Base-by-base conservation (phyloP, 192 early-diverging fungal species). In the Coemansia sp. region DNA sequence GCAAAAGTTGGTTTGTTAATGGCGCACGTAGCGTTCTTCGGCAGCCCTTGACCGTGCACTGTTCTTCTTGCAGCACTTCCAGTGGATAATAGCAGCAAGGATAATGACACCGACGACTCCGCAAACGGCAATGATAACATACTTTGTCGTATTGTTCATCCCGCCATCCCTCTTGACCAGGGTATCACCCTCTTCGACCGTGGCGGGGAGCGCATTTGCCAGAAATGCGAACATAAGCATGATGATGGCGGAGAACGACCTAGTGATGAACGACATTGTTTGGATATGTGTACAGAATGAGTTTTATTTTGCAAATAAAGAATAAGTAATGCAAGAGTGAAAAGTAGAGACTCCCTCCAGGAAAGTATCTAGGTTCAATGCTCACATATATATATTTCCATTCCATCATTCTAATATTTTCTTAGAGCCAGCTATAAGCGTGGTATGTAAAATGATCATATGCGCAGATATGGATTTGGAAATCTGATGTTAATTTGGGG, bases 91-190 rank as follows among this genome's bases (percentile, higher is more conserved):
- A 11, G 49, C 49, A 22, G 22, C 49, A 52, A 52, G 22, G 9
- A 11, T 11, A 11, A 52, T 22, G 20, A 52, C 22, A 11, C 49
- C 49, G 6, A 10, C 19, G 7, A 52, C 49, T 9, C 22, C 14
- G 22, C 49, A 52, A 52, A 52, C 2, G 0, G 9, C 49, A 52
- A 52, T 52, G 22, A 52, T 25, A 25, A 52, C 9, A 52, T 52
- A 52, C 49, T 14, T 52, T 25, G 49, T 52, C 6, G 49, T 52
- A 5, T 52, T 52, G 23, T 25, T 25, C 49, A 52, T 52, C 9
- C 49, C 49, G 14, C 49, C 49, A 52, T 52, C 49, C 22, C 49
- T 52, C 49, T 52, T 52, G 49, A 25, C 22, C 49, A 52, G 23
- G 22, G 49, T 9, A 25, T 13, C 13, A 9, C 23, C 3, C 22